Evolutionary conservation across 768 basidiomycete species (phyloP).

Genomic region (Mycena rebaudengoi): DNA sequence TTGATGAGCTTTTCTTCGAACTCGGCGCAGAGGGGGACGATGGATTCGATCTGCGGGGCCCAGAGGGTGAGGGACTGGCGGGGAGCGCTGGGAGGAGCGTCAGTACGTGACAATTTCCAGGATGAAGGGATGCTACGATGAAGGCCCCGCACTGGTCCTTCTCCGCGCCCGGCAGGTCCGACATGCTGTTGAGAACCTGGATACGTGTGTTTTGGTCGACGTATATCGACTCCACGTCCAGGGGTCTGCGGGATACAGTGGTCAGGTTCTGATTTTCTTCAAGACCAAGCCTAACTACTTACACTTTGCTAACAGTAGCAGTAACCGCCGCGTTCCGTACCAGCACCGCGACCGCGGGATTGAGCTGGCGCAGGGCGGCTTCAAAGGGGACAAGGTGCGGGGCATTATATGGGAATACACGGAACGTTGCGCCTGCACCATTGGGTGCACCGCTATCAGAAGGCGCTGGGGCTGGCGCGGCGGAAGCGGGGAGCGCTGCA

Average conservation of each 20-base stretch:
- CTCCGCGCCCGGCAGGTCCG: slow-evolving; percentile 75
- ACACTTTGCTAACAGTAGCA: slow-evolving; percentile 76
- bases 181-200: slow-evolving; percentile 79
- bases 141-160: slow-evolving; percentile 93
- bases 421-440: slow-evolving; percentile 59
- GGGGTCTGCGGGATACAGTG: slow-evolving; percentile 46
- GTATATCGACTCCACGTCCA: slow-evolving; percentile 63
- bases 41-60: slow-evolving; percentile 73
- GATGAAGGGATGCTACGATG: slow-evolving; percentile 45
- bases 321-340: slow-evolving; percentile 79
- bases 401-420: slow-evolving; percentile 90
- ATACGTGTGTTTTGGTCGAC: slow-evolving; percentile 87
- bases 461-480: neutral
- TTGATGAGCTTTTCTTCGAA: slow-evolving; percentile 84
- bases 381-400: slow-evolving; percentile 78
- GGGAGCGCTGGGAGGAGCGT: slow-evolving; percentile 59
- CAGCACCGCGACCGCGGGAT: slow-evolving; percentile 87
- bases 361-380: slow-evolving; percentile 76
- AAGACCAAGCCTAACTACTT: slow-evolving; percentile 33
- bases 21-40: slow-evolving; percentile 76
- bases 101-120: neutral
- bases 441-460: neutral
- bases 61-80: slow-evolving; percentile 84
- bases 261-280: neutral
- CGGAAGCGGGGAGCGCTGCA: neutral